A percentile compares a stretch with the other conserved stretches of the same genome.
These are phyloP conservation scores for Mortierella sp. DNA, from an alignment of 371 early-diverging fungal genomes.

Conservation along the genomic window DNA sequence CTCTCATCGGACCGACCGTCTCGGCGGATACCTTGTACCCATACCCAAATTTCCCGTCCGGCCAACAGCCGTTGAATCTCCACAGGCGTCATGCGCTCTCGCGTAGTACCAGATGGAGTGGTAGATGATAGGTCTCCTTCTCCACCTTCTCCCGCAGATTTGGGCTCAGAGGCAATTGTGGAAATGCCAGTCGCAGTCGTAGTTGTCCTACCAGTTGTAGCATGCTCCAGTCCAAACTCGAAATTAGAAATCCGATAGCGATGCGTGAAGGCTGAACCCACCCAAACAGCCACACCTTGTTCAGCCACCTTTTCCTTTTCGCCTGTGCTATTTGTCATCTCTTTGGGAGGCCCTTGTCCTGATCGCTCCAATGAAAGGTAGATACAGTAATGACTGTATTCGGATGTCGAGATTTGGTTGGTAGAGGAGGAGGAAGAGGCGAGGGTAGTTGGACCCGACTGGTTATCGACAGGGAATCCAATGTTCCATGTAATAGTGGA, in stretches of 20 bases:
- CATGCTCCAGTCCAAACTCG: slow-evolving; percentile 13
- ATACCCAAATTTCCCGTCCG: slow-evolving; percentile 22
- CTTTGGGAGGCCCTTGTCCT: neutral
- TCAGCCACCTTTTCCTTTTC: neutral
- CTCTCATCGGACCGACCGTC: slow-evolving; percentile 33
- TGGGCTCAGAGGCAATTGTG: too few species aligned
- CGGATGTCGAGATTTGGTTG: slow-evolving; percentile 9
- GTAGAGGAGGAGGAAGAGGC: neutral
- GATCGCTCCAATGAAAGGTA: slow-evolving; percentile 17
- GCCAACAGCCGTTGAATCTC: neutral
- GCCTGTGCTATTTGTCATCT: neutral
- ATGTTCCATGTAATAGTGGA: slow-evolving; percentile 35
- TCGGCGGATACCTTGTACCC: slow-evolving; percentile 42
- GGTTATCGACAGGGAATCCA: slow-evolving; percentile 14
- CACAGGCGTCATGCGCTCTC: too few species aligned
- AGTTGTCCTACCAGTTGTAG: too few species aligned
- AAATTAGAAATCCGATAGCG: slow-evolving; percentile 28
- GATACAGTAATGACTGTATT: slow-evolving; percentile 39
- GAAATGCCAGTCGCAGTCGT: too few species aligned
- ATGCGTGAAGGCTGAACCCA: slow-evolving; percentile 37
- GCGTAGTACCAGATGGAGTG: too few species aligned
- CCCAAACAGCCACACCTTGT: slow-evolving; percentile 7
- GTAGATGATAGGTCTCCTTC: too few species aligned
- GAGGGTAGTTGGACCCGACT: neutral
- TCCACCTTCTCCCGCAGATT: too few species aligned